Evolutionary conservation across 1,139 yeast species (phyloP).

Genomic region (Sugiyamaella grinbergsii): DNA sequence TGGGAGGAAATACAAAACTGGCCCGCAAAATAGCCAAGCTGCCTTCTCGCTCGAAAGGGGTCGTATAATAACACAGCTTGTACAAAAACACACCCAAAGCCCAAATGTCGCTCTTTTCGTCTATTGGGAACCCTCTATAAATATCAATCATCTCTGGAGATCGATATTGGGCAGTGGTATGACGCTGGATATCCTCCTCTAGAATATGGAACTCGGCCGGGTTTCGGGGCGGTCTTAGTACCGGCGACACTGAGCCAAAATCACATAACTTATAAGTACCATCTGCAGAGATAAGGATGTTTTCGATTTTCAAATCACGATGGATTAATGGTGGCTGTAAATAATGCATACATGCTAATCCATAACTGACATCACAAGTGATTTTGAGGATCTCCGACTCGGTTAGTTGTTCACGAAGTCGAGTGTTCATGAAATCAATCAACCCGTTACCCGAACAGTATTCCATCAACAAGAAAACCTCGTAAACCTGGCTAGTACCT

Average conservation of each 20-base stretch:
- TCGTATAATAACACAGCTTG: slow-evolving; percentile 88
- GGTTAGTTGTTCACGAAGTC: slow-evolving; percentile 75
- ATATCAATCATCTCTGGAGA: slow-evolving; percentile 97
- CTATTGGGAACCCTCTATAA: slow-evolving; percentile 79
- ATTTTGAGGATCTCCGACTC: slow-evolving; percentile 82
- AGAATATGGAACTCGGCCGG: slow-evolving; percentile 66
- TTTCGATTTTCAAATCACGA: slow-evolving; percentile 93
- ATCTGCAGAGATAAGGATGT: slow-evolving; percentile 75
- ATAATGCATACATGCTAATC: slow-evolving; percentile 87
- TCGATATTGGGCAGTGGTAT: slow-evolving; percentile 97
- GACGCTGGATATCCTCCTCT: slow-evolving; percentile 81
- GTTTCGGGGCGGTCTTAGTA: slow-evolving; percentile 63
- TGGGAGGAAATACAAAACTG: slow-evolving; percentile 57
- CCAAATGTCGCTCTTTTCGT: slow-evolving; percentile 96
- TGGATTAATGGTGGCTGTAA: slow-evolving; percentile 80
- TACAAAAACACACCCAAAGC: slow-evolving; percentile 91
- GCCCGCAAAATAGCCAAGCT: slow-evolving; percentile 68
- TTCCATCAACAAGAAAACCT: slow-evolving; percentile 91
- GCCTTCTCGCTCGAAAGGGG: slow-evolving; percentile 84
- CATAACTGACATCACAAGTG: slow-evolving; percentile 79
- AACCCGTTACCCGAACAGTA: slow-evolving; percentile 80
- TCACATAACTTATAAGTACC: slow-evolving; percentile 85
- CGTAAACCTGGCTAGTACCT: slow-evolving; percentile 51
- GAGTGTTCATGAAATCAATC: slow-evolving; percentile 91
- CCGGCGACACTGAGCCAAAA: slow-evolving; percentile 87